Base-by-base conservation (phyloP, 495 filamentous ascomycete species). In the Talaromyces trachyspermus region DNA sequence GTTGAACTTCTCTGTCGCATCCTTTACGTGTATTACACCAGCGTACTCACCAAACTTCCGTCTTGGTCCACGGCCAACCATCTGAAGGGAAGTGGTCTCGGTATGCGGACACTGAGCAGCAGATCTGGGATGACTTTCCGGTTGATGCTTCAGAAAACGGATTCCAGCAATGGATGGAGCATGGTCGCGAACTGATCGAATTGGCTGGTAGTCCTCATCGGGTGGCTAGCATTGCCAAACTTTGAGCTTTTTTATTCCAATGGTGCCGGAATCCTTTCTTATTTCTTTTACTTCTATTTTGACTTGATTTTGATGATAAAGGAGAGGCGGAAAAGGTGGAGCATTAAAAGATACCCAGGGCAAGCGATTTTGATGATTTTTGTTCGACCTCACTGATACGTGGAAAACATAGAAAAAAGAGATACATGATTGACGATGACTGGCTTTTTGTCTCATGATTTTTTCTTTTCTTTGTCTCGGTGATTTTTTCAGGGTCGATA, bases 11-110 rank as follows among this genome's bases (percentile, higher is more conserved):
- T 75, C 14, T 70, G 69, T 56, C 58, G 66, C 19, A 71, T 74
- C 37, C 63, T 75, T 7, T 74, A 75, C 53, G 69, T 72, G 15
- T 75, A 73, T 49, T 75, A 74, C 44, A 74, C 69, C 25, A 70
- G 64, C 49, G 69, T 72, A 17, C 48, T 67, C 41, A 70, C 68
- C 4, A 75, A 74, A 53, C 55, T 74, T n/a, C 65, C 65, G 0
- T 66, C 71, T 0, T 71, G 70, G 66, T 66, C 60, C 5, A 56
- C 56, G 4, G 44, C 57, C 18, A 64, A 70, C 37, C 59, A 63
- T 4, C 65, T 68, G 26, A 71, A 71, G 54, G 69, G 68, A 59
- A 61, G 10, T 69, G 68, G 62, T 71, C 66, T 5, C 61, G 63
- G 2, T 75, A 74, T 32, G 65, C 70, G 7, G 70, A 75, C 53